A percentile compares a stretch with the other conserved stretches of the same genome.
Conservation (phyloP, 2,329 filamentous ascomycete species). For the Cladosporium sp. region DNA sequence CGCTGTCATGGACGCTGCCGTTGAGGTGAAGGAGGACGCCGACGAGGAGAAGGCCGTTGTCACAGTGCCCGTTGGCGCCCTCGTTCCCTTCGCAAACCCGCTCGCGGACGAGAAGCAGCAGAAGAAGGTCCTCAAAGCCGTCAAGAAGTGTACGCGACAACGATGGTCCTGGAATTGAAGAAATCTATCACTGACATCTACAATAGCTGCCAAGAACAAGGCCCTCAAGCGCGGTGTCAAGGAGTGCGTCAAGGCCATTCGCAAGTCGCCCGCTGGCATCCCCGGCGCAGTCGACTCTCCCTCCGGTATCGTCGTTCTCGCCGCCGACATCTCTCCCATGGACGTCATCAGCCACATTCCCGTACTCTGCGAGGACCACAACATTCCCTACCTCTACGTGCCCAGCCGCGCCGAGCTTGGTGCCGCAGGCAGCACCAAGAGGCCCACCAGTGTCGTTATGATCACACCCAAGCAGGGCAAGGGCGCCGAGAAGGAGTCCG, state of each 20-base stretch:
- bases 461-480: constrained; percentile 56
- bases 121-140: constrained; percentile 66
- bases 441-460: constrained; percentile 96
- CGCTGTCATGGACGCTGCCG: constrained; percentile 35
- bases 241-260: constrained; percentile 96
- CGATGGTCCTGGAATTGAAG: background rate
- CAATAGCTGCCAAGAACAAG: constrained; percentile 88
- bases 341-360: constrained; percentile 98
- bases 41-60: constrained; percentile 48
- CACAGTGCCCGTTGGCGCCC: constrained; percentile 51
- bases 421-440: constrained; percentile 90
- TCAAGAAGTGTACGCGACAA: constrained; percentile 57
- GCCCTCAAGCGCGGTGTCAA: constrained; percentile 97
- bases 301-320: constrained; percentile 80
- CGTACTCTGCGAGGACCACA: constrained; percentile 96
- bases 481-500: constrained; percentile 53
- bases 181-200: background rate
- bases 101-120: constrained; percentile 75
- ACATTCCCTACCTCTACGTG: constrained; percentile 95
- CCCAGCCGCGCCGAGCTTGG: constrained; percentile 90
- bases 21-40: constrained; percentile 45
- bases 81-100: constrained; percentile 83
- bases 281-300: constrained; percentile 49
- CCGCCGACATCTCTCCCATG: constrained; percentile 96
- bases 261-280: constrained; percentile 81